A percentile compares a stretch with the other conserved stretches of the same genome.
These are phyloP conservation scores for Cladosporium cucumerinum DNA, from an alignment of 2,329 filamentous ascomycete genomes.

Conservation along the genomic window DNA sequence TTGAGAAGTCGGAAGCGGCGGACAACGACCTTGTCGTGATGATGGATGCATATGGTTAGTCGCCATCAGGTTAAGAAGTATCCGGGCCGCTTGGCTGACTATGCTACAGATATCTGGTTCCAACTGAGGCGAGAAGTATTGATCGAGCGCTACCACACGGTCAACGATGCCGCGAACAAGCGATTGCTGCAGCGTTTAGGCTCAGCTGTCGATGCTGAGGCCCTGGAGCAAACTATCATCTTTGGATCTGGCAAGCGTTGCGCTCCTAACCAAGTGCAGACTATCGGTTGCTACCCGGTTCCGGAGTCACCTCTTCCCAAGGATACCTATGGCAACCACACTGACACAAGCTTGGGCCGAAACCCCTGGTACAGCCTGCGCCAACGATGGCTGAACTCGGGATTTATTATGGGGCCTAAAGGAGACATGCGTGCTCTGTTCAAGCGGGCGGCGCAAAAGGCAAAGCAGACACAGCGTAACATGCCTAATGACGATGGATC, in stretches of 20 bases:
- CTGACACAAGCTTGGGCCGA: slow-evolving; percentile 19
- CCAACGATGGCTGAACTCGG: slow-evolving; percentile 28
- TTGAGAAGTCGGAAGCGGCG: slow-evolving; percentile 13
- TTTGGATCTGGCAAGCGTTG: slow-evolving; percentile 57
- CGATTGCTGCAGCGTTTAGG: slow-evolving; percentile 42
- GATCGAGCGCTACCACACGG: slow-evolving; percentile 24
- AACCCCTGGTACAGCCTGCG: slow-evolving; percentile 18
- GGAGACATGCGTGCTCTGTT: slow-evolving; percentile 27
- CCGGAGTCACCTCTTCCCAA: slow-evolving; percentile 51
- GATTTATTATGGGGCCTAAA: slow-evolving; percentile 26
- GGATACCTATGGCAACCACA: slow-evolving; percentile 43
- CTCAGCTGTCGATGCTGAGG: slow-evolving; percentile 21
- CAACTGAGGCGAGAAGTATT: slow-evolving; percentile 26
- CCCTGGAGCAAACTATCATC: slow-evolving; percentile 52
- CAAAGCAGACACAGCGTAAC: slow-evolving; percentile 20
- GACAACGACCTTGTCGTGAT: slow-evolving; percentile 28
- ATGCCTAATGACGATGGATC: slow-evolving; percentile 28
- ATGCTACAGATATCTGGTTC: slow-evolving; percentile 27
- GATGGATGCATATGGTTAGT: slow-evolving; percentile 29
- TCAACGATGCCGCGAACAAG: slow-evolving; percentile 36
- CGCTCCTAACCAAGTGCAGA: slow-evolving; percentile 39
- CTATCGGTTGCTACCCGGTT: slow-evolving; percentile 50
- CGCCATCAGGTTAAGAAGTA: neutral
- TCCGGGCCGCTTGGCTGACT: neutral
- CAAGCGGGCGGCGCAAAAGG: slow-evolving; percentile 24